Evolutionary conservation across 2,329 filamentous ascomycete species (phyloP), one percentile per base, ranked within the genome.

Genomic region (Trichoderma oligosporum): DNA sequence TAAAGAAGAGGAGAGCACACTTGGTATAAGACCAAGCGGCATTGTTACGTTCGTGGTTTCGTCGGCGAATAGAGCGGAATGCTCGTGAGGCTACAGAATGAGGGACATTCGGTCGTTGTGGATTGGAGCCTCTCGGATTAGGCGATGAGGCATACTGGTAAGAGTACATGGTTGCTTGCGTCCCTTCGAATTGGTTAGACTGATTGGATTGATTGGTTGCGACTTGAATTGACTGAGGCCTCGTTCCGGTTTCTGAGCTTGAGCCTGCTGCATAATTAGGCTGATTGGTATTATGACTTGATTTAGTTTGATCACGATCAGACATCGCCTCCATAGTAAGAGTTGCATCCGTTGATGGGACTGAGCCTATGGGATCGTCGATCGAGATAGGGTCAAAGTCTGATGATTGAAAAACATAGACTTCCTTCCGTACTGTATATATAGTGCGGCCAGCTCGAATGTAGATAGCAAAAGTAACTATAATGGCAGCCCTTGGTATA

Each of bases 1-100:
- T 73, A 69, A 87, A 87, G 75, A 87, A 87, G 20, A 87, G 76
- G 42, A 86, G 74, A 1, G 85, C 79, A 29, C 83, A 85, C 61
- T 85, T 85, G 38, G 83, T 80, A 65, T 87, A 88, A 0, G 79
- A 78, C 80, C 81, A 84, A 1, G 83, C 81, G 0, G 84, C 83
- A 24, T 76, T 81, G 63, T 79, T 82, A 18, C 79, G 74, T 55
- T 80, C 78, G 58, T 76, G 71, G 16, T 71, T 68, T 61, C 56
- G 67, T 14, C 62, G 56, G 39, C 56, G 57, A 22, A 56, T 45
- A 59, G 64, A 27, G 35, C 38, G 27, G n/a, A 44, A 20, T 14
- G 35, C 48, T 29, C 58, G 54, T 16, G 36, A 7, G 25, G 48
- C 18, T 27, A 31, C n/a, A n/a, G 24, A n/a, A n/a, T 57, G 42